Base-by-base conservation (phyloP, 805 yeast species). In the Candida nitratophila region DNA sequence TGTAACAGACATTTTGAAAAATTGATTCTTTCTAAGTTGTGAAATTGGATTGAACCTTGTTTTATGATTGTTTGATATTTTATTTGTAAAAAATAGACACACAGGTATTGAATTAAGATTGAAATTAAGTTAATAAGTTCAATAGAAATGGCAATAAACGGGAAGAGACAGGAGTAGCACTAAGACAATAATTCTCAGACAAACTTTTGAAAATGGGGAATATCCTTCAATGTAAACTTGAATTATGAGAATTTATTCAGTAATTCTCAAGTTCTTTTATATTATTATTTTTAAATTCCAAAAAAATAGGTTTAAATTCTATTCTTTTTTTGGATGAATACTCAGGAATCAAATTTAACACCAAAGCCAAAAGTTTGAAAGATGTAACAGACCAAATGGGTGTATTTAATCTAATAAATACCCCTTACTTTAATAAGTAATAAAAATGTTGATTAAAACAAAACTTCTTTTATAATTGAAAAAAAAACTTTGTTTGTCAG, bases 211-310 rank as follows among this genome's bases (percentile, higher is more conserved):
- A 60, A 50, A 46, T 39, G 65, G 55, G 64, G 53, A 64, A 61
- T 58, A 59, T 55, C 65, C 65, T 63, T 61, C 65, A 52, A 61
- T 54, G 64, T 60, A 39, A 39, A 20, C 34, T 38, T 38, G 17
- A 36, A 36, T 6, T 22, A 22, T 26, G 16, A 37, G 21, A 26
- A 3, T 10, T 24, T 7, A 24, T 24, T 7, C 10, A n/a, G n/a
- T n/a, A n/a, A n/a, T n/a, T n/a, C n/a, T n/a, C n/a, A n/a, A n/a
- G n/a, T 24, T 24, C 10, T 24, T 24, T 24, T 24, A 10, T 6
- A 24, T 24, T 24, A 14, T 36, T 36, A 12, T 15, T 14, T 12
- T 21, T 4, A 36, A n/a, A n/a, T n/a, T n/a, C n/a, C n/a, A n/a
- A n/a, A n/a, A n/a, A n/a, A n/a, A n/a, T n/a, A n/a, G n/a, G n/a